Percentiles rank a stretch among this genome's conserved stretches.
Evolutionary conservation across 257 asterid species (phyloP).

Genomic region (Coffea eugenioides): DNA sequence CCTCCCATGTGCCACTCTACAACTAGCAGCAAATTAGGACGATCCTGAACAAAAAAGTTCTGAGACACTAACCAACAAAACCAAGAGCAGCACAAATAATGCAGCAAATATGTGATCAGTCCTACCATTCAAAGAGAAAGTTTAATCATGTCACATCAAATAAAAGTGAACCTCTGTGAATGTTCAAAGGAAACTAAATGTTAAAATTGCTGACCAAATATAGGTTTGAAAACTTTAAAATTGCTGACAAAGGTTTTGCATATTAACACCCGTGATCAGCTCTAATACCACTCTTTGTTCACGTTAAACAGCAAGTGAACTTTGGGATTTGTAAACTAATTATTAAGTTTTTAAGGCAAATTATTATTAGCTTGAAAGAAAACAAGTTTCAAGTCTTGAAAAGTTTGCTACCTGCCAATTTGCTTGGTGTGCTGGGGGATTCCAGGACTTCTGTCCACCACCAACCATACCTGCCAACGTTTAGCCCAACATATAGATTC

Average conservation of each 20-base stretch:
- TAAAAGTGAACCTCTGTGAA: not conserved
- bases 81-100: not conserved
- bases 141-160: not conserved
- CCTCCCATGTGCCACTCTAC: not conserved
- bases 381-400: not conserved
- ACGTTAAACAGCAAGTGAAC: not conserved
- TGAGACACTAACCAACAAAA: not conserved
- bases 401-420: slow-evolving; percentile 50
- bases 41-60: not conserved
- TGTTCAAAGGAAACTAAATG: not conserved
- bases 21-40: not conserved
- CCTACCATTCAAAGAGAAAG: not conserved
- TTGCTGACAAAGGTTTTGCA: not conserved
- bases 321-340: not conserved
- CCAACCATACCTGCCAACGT: slow-evolving; percentile 56
- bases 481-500: slow-evolving; percentile 11
- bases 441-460: slow-evolving; percentile 43
- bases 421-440: slow-evolving; percentile 40
- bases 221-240: not conserved
- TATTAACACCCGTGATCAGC: not conserved
- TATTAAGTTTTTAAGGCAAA: not conserved
- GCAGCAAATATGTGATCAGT: not conserved
- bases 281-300: not conserved
- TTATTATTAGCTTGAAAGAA: not conserved
- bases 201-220: not conserved